phyloP scores from a whole-genome alignment of 2,329 filamentous ascomycete species.

The Claviceps fusiformis region DNA sequence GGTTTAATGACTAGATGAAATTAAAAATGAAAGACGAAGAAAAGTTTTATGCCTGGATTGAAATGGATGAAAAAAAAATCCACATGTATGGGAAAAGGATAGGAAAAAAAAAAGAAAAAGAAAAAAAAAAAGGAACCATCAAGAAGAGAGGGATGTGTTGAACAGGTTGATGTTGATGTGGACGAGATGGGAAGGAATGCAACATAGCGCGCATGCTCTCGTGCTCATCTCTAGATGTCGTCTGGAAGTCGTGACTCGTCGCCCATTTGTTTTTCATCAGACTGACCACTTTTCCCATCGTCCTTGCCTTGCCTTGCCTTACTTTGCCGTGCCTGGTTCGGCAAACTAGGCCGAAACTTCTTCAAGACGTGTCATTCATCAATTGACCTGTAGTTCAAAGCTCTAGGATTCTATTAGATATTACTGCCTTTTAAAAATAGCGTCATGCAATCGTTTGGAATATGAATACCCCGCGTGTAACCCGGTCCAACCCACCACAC shows the following conservation, averaged over 20 bases:
- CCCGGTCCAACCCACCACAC: neutral
- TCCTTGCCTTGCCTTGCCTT: neutral
- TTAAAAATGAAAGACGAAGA: neutral
- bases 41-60: too few species aligned
- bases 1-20: neutral
- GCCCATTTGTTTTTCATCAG: neutral
- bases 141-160: neutral
- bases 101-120: neutral
- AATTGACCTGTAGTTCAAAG: neutral
- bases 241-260: neutral
- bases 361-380: neutral
- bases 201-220: neutral
- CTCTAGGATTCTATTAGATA: constrained; percentile 2
- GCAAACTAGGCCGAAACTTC: too few species aligned
- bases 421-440: neutral
- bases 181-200: neutral
- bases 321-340: too few species aligned
- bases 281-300: neutral
- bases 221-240: neutral
- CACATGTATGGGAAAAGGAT: neutral
- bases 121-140: neutral
- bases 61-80: neutral
- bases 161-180: neutral
- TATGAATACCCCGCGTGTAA: too few species aligned
- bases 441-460: constrained; percentile 1